Base-by-base conservation (phyloP, 768 basidiomycete genomes). In the Royoungia palumana region DNA sequence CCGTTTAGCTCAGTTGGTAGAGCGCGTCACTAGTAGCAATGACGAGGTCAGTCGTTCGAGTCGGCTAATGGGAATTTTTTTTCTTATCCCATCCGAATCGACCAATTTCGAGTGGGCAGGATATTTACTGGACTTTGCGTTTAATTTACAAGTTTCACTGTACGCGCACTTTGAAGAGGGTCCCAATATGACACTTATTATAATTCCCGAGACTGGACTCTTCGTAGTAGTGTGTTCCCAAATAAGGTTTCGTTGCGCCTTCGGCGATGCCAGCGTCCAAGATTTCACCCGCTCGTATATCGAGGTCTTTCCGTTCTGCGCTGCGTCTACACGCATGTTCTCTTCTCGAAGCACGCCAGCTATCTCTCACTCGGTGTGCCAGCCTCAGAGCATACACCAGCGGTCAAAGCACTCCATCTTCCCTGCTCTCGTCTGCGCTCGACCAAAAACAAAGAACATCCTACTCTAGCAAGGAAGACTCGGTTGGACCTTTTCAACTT, bases 401-500 rank as follows among this genome's bases (percentile, higher is more conserved):
- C 1, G 73, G 76, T 40, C 72, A 68, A 21, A 72, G 76, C 49
- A 45, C 70, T 55, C 67, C 64, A 36, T 75, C 82, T 21, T 74
- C 80, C 27, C 62, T 80, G 13, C 78, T 91, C 43, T 79, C 81
- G 22, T 79, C 82, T 53, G 75, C 85, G 10, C 74, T 88, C 45
- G 81, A 87, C 64, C 79, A 80, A 52, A 80, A 72, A 59, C 79
- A 76, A 47, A 68, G 72, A 27, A 50, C 59, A 0, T 45, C 67
- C 20, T 55, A 64, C 17, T 59, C 68, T 20, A 64, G 69, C 42
- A 72, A 73, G 55, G 75, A 79, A 50, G 86, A 86, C 52, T 73
- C 76, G 24, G 82, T 84, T 42, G 90, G 90, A 3, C 89, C 90
- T 20, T 92, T 92, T 57, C 82, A 82, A 51, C 74, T 91, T 1